Percentiles rank a stretch among this genome's conserved stretches.
Evolutionary conservation across 106 monocot genomes (phyloP).

Genomic region (Vanilla planifolia): DNA sequence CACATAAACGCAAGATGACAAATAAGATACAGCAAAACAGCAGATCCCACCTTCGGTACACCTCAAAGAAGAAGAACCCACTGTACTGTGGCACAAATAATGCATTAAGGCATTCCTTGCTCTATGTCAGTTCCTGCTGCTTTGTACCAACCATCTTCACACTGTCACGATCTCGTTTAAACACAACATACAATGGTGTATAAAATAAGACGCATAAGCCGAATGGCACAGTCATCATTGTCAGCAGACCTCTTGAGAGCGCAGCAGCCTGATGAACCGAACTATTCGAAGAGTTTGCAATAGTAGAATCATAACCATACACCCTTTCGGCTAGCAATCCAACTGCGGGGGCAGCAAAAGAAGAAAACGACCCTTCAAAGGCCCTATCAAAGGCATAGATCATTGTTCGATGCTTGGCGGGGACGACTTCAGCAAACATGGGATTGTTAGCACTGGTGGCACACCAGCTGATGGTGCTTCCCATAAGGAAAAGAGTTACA

Average conservation of each 20-base stretch:
- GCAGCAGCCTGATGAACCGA: conserved; percentile 59
- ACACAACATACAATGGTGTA: conserved; percentile 56
- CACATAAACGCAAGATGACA: no score
- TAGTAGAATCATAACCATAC: conserved; percentile 64
- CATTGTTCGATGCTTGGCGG: conserved; percentile 83
- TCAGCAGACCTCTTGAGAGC: conserved; percentile 72
- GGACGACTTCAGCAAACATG: conserved; percentile 94
- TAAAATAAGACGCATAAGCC: conserved; percentile 67
- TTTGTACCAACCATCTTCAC: conserved; percentile 32
- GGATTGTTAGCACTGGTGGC: conserved; percentile 88
- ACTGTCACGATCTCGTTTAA: conserved; percentile 52
- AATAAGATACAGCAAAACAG: no score
- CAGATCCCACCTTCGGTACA: no score
- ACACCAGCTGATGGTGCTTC: conserved; percentile 90
- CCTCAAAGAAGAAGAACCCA: no score
- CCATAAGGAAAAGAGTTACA: conserved; percentile 78
- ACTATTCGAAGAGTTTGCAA: conserved; percentile 19
- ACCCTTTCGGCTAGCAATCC: conserved; percentile 72
- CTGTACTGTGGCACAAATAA: no score
- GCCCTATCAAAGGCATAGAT: conserved; percentile 94
- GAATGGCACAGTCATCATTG: conserved; percentile 70
- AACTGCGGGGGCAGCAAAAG: conserved; percentile 87
- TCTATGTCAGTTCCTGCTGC: conserved; percentile 39
- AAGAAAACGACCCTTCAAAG: conserved; percentile 86
- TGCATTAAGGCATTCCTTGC: no score